Evolutionary conservation across 768 basidiomycete species (phyloP).

Genomic region (Leccinum arenicola): DNA sequence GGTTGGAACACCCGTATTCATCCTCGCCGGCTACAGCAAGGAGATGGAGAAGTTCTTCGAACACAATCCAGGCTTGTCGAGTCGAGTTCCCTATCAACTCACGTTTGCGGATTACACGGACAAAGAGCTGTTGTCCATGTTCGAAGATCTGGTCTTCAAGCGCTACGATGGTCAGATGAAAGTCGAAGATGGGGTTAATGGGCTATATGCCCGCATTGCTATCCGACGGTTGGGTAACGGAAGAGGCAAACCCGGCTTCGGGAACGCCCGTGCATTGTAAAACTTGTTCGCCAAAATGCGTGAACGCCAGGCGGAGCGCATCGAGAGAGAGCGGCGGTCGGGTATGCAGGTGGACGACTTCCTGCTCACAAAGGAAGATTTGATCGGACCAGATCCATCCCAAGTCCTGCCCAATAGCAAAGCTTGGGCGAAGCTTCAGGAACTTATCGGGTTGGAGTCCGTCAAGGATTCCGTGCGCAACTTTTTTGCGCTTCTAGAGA

Average conservation of each 20-base stretch:
- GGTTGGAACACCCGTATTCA: constrained; percentile 62
- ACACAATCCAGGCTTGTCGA: constrained; percentile 67
- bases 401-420: constrained; percentile 43
- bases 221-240: constrained; percentile 61
- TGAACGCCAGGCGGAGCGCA: constrained; percentile 52
- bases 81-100: constrained; percentile 62
- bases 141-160: constrained; percentile 46
- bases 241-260: constrained; percentile 58
- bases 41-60: constrained; percentile 80
- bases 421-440: constrained; percentile 53
- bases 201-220: constrained; percentile 55
- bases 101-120: constrained; percentile 64
- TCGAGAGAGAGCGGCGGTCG: constrained; percentile 39
- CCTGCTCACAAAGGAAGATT: constrained; percentile 48
- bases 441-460: constrained; percentile 50
- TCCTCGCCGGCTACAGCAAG: constrained; percentile 68
- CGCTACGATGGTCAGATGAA: constrained; percentile 50
- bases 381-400: constrained; percentile 66
- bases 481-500: constrained; percentile 45
- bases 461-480: constrained; percentile 59
- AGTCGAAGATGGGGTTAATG: constrained; percentile 52
- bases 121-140: constrained; percentile 51
- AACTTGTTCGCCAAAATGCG: constrained; percentile 47
- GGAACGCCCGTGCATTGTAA: constrained; percentile 64
- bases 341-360: constrained; percentile 51